phyloP scores from a whole-genome alignment of 345 rosid genomes.

The Euphorbia lathyris region DNA sequence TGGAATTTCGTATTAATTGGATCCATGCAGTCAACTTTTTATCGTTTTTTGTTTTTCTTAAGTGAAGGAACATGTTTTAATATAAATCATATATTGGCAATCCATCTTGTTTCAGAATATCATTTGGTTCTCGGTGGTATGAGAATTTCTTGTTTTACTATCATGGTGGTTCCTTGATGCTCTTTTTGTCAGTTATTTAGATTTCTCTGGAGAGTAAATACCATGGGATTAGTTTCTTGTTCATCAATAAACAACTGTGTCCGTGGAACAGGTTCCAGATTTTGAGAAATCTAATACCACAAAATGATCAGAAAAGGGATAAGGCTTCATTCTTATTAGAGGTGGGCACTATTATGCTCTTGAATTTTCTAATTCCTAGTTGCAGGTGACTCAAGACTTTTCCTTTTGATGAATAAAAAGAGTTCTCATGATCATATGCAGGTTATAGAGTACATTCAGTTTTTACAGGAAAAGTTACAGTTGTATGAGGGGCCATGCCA shows the following conservation, averaged over 20 bases:
- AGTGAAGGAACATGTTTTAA: neutral
- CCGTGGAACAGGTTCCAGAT: conserved; percentile 29
- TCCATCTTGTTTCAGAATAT: neutral
- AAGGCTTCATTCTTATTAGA: conserved; percentile 35
- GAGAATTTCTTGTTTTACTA: neutral
- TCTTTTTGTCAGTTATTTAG: no score
- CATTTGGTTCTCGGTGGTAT: neutral
- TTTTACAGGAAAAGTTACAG: conserved; percentile 28
- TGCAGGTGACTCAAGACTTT: neutral
- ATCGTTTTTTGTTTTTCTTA: neutral
- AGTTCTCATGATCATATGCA: conserved; percentile 6
- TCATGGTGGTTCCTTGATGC: neutral
- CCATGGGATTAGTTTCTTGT: neutral
- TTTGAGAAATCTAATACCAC: conserved; percentile 30
- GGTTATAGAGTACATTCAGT: conserved; percentile 39
- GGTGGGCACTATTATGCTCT: conserved; percentile 13
- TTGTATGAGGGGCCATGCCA: conserved; percentile 24
- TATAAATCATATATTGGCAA: neutral
- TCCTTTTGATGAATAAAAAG: neutral
- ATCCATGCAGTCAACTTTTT: neutral
- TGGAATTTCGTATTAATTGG: neutral
- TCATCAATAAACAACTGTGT: neutral
- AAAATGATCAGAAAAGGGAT: conserved; percentile 37
- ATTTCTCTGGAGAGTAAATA: neutral
- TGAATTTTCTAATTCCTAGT: neutral